Percentiles rank a stretch among this genome's conserved stretches.
Conservation (phyloP, 768 basidiomycete species). For the Pleurotus salmoneostramineus region DNA sequence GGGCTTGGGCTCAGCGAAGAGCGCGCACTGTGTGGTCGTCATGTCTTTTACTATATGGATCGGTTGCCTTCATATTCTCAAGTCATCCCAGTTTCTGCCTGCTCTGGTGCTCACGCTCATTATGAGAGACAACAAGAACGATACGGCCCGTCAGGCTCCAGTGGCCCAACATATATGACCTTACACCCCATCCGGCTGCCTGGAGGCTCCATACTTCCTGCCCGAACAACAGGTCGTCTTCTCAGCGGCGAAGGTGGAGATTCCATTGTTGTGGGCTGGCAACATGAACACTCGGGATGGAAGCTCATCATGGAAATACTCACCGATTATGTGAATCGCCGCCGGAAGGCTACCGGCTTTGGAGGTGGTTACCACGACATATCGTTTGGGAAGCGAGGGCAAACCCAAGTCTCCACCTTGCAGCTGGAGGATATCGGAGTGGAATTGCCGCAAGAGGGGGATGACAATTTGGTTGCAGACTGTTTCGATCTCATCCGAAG, state of each 20-base stretch:
- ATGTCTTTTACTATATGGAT: slow-evolving; percentile 76
- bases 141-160: slow-evolving; percentile 44
- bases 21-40: slow-evolving; percentile 55
- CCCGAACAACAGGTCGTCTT: slow-evolving; percentile 63
- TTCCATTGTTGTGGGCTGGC: slow-evolving; percentile 72
- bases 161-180: slow-evolving; percentile 61
- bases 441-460: slow-evolving; percentile 58
- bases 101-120: slow-evolving; percentile 63
- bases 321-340: slow-evolving; percentile 66
- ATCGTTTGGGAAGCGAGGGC: slow-evolving; percentile 46
- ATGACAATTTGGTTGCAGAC: slow-evolving; percentile 65
- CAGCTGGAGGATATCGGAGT: slow-evolving; percentile 68
- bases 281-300: slow-evolving; percentile 84
- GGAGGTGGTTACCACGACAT: slow-evolving; percentile 45
- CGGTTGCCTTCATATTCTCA: slow-evolving; percentile 72
- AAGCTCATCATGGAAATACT: slow-evolving; percentile 79
- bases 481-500: slow-evolving; percentile 78
- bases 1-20: slow-evolving; percentile 37
- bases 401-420: slow-evolving; percentile 36
- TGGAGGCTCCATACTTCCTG: slow-evolving; percentile 69
- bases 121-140: slow-evolving; percentile 68
- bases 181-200: slow-evolving; percentile 66
- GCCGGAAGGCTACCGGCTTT: slow-evolving; percentile 35
- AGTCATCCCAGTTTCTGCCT: slow-evolving; percentile 58
- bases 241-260: slow-evolving; percentile 72